A percentile compares a stretch with the other conserved stretches of the same genome.
These are phyloP conservation scores for Yamagishiella unicocca DNA, from an alignment of 139 green algal genomes.

Conservation along the genomic window DNA sequence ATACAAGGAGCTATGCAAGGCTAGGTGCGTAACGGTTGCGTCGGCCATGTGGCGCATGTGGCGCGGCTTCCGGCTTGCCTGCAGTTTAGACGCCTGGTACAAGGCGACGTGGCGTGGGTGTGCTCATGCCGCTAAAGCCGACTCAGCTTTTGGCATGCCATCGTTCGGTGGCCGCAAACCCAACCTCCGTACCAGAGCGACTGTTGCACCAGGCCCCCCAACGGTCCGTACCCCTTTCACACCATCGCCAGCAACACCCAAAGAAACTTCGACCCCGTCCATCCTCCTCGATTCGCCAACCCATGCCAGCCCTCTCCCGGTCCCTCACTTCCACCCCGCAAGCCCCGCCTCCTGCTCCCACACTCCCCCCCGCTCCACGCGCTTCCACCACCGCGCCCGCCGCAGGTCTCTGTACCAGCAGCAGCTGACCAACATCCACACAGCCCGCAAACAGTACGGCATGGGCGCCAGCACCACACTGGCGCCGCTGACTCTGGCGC, in stretches of 20 bases:
- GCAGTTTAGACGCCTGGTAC: no score
- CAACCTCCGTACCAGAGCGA: no score
- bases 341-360: not conserved
- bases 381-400: no score
- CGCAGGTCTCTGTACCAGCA: slow-evolving; percentile 50
- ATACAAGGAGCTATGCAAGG: slow-evolving; percentile 44
- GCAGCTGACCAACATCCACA: slow-evolving; percentile 53
- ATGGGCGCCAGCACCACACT: not conserved
- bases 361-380: not conserved
- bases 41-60: not conserved
- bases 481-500: not conserved
- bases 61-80: not conserved
- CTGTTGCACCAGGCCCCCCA: no score
- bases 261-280: not conserved
- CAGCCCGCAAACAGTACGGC: not conserved
- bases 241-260: no score
- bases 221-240: no score
- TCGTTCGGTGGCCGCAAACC: no score
- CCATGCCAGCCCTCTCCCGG: not conserved
- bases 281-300: not conserved
- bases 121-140: no score
- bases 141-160: no score
- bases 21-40: slow-evolving; percentile 47
- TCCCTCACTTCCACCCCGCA: not conserved
- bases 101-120: no score